phyloP scores from a whole-genome alignment of 192 early-diverging fungal species.

The Coemansia sp. region DNA sequence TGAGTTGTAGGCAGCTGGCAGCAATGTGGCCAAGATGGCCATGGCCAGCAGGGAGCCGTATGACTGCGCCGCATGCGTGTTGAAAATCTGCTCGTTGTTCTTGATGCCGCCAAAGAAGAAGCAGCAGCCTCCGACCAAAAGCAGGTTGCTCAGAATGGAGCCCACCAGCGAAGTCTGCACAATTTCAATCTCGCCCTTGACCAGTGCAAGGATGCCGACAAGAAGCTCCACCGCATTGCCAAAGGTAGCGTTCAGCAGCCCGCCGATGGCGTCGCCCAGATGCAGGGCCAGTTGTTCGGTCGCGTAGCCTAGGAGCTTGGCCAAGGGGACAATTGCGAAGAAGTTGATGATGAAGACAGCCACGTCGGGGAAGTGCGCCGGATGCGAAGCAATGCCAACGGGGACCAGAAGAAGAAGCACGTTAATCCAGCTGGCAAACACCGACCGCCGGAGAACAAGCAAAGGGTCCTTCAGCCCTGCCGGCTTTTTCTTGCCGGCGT shows the following conservation, averaged over 20 bases:
- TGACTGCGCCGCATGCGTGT: slow-evolving; percentile 69
- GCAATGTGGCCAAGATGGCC: slow-evolving; percentile 63
- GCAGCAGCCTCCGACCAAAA: slow-evolving; percentile 83
- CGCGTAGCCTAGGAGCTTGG: slow-evolving; percentile 73
- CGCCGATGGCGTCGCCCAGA: slow-evolving; percentile 71
- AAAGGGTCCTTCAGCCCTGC: slow-evolving; percentile 44
- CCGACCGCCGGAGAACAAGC: slow-evolving; percentile 55
- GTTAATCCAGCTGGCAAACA: slow-evolving; percentile 67
- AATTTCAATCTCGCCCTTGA: slow-evolving; percentile 72
- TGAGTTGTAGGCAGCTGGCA: slow-evolving; percentile 70
- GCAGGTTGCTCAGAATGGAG: slow-evolving; percentile 85
- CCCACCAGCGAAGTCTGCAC: slow-evolving; percentile 90
- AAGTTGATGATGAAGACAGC: slow-evolving; percentile 84
- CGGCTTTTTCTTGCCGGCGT: slow-evolving; percentile 11
- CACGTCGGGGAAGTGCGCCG: slow-evolving; percentile 65
- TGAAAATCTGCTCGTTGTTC: slow-evolving; percentile 70
- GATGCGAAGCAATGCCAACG: slow-evolving; percentile 67
- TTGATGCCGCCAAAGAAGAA: slow-evolving; percentile 85
- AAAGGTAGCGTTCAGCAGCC: slow-evolving; percentile 75
- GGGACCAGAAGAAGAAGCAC: slow-evolving; percentile 75
- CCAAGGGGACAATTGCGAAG: slow-evolving; percentile 86
- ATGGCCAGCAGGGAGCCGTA: slow-evolving; percentile 69
- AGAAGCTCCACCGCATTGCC: slow-evolving; percentile 90
- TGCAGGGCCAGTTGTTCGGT: slow-evolving; percentile 74
- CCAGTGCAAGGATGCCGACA: slow-evolving; percentile 78